Percentiles rank a stretch among this genome's conserved stretches.
These are phyloP conservation scores for Hyphopichia buzzinii DNA, from an alignment of 1,139 yeast genomes.

Conservation along the genomic window DNA sequence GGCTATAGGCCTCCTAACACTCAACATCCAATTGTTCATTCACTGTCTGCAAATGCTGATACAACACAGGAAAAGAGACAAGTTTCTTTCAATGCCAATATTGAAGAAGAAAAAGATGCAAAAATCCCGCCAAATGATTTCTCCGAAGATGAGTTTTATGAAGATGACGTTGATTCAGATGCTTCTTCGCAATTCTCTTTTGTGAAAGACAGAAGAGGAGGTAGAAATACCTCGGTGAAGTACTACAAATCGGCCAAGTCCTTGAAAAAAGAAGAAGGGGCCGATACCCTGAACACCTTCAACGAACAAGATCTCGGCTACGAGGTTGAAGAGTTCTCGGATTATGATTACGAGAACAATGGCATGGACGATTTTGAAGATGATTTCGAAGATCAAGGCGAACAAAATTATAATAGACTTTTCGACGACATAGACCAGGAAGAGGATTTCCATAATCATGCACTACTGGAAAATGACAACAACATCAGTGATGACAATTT, in stretches of 20 bases:
- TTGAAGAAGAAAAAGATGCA: not conserved
- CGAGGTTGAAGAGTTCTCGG: conserved; percentile 36
- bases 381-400: conserved; percentile 53
- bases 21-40: no score
- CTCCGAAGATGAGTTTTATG: conserved; percentile 6
- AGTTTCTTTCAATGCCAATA: not conserved
- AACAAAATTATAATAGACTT: conserved; percentile 25
- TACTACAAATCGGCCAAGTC: conserved; percentile 46
- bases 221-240: conserved; percentile 61
- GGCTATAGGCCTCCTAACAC: no score
- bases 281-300: conserved; percentile 18
- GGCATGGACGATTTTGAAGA: conserved; percentile 34
- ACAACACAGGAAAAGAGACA: no score
- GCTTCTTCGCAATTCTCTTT: conserved; percentile 56
- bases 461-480: conserved; percentile 7
- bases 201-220: conserved; percentile 52
- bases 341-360: conserved; percentile 51
- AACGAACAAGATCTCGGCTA: conserved; percentile 32
- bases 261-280: conserved; percentile 4
- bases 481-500: conserved; percentile 39
- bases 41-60: no score
- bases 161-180: conserved; percentile 22
- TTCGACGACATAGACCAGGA: conserved; percentile 18
- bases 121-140: not conserved
- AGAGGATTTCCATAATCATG: conserved; percentile 6